These are phyloP conservation scores for Tricholoma bakamatsutake DNA, from an alignment of 768 basidiomycete species.

Conservation along the genomic window DNA sequence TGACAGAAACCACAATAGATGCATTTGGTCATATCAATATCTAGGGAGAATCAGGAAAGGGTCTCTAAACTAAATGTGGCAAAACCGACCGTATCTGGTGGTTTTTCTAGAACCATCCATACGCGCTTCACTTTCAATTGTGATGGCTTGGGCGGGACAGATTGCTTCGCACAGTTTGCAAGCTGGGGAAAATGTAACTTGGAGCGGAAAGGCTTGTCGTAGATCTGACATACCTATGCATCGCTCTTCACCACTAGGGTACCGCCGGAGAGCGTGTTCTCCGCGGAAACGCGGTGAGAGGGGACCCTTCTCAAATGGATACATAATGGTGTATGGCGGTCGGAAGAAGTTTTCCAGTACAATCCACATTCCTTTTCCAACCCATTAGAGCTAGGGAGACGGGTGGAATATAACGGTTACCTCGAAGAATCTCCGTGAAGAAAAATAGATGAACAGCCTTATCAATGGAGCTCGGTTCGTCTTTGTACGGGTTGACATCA, in stretches of 20 bases:
- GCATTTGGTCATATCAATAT: conserved; percentile 99
- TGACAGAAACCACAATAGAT: conserved; percentile 99
- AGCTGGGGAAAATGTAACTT: conserved; percentile 40
- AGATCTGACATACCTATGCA: conserved; percentile 77
- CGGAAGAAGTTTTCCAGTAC: conserved; percentile 89
- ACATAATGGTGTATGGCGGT: conserved; percentile 97
- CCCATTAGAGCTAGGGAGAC: conserved; percentile 8
- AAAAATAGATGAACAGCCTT: conserved; percentile 97
- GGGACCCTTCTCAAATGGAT: conserved; percentile 97
- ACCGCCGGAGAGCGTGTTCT: conserved; percentile 93
- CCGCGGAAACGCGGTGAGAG: conserved; percentile 97
- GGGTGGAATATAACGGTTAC: conserved; percentile 37
- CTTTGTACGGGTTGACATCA: conserved; percentile 62
- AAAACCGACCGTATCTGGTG: conserved; percentile 83
- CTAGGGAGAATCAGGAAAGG: conserved; percentile 31
- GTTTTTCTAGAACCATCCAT: conserved; percentile 94
- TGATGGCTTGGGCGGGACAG: conserved; percentile 98
- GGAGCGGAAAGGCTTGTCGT: neutral
- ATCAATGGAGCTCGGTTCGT: conserved; percentile 86
- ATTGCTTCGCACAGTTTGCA: conserved; percentile 99
- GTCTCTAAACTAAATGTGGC: conserved; percentile 2
- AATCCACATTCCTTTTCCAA: conserved; percentile 87
- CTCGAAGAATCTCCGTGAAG: conserved; percentile 96
- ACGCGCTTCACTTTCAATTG: conserved; percentile 96
- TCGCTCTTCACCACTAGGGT: conserved; percentile 96